A percentile compares a stretch with the other conserved stretches of the same genome.
Conservation (phyloP, 2,329 filamentous ascomycete species). For the Xylaria sp. region DNA sequence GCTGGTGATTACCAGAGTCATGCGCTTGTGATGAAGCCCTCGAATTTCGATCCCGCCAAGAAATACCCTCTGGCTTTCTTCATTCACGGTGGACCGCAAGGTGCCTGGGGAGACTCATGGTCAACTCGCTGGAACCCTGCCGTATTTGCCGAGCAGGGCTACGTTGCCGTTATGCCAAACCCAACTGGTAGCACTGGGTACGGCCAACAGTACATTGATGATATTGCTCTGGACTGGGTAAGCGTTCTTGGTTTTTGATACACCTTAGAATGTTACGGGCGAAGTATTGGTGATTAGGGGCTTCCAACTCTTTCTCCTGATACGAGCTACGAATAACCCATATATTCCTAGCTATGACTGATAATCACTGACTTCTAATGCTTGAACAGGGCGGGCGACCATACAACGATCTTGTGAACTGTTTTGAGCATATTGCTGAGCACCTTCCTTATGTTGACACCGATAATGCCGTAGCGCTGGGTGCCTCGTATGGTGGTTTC, state of each 20-base stretch:
- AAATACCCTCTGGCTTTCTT: conserved; percentile 83
- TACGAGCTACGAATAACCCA: background rate
- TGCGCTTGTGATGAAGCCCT: conserved; percentile 74
- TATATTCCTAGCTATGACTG: background rate
- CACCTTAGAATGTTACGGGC: no score
- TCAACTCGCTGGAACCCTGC: conserved; percentile 84
- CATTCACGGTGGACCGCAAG: conserved; percentile 86
- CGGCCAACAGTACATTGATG: conserved; percentile 79
- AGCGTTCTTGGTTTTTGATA: background rate
- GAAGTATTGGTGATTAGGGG: no score
- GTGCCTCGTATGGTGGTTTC: conserved; percentile 79
- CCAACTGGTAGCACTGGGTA: conserved; percentile 86
- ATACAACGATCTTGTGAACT: conserved; percentile 82
- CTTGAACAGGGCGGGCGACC: conserved; percentile 73
- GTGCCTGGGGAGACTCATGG: conserved; percentile 78
- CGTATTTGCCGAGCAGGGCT: conserved; percentile 87
- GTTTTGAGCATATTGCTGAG: conserved; percentile 77
- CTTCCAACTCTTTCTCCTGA: background rate
- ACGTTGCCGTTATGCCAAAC: conserved; percentile 83
- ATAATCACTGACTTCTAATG: conserved; percentile 6
- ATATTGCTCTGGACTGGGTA: conserved; percentile 79
- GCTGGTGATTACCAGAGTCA: conserved; percentile 73
- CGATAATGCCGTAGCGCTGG: conserved; percentile 74
- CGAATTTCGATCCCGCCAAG: conserved; percentile 72
- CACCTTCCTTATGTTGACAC: conserved; percentile 76